phyloP scores from a whole-genome alignment of 768 basidiomycete species.

The Megacollybia marginata region DNA sequence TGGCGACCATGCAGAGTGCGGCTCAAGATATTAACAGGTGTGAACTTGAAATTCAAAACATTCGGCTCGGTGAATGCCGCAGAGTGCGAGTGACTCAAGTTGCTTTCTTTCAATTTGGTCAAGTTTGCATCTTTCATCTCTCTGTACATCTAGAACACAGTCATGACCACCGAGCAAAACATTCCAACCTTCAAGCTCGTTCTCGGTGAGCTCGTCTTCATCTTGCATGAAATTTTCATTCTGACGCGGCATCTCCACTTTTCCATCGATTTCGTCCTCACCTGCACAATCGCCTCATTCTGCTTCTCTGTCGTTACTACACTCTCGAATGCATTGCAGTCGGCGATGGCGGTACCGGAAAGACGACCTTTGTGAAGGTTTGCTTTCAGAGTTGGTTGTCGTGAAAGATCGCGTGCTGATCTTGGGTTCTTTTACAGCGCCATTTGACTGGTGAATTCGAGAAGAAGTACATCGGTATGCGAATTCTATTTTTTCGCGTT shows the following conservation, averaged over 20 bases:
- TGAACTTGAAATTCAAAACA: no score
- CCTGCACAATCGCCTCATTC: slow-evolving; percentile 6
- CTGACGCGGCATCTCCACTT: slow-evolving; percentile 8
- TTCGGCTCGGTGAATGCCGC: no score
- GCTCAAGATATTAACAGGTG: no score
- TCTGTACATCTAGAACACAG: not conserved
- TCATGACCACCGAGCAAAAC: slow-evolving; percentile 32
- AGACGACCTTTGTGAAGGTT: slow-evolving; percentile 98
- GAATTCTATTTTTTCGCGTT: slow-evolving; percentile 7
- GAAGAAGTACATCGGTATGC: slow-evolving; percentile 97
- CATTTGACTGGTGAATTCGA: slow-evolving; percentile 99
- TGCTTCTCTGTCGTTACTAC: slow-evolving; percentile 12
- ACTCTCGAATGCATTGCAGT: slow-evolving; percentile 38
- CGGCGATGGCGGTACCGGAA: slow-evolving; percentile 95
- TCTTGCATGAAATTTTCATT: not conserved
- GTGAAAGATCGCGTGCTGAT: slow-evolving; percentile 54
- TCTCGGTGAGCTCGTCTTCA: slow-evolving; percentile 58
- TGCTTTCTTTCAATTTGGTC: no score
- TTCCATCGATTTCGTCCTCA: slow-evolving; percentile 13
- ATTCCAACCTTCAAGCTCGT: slow-evolving; percentile 98
- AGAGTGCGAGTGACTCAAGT: no score
- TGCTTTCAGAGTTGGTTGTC: slow-evolving; percentile 2
- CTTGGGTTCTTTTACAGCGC: slow-evolving; percentile 46
- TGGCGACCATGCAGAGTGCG: no score
- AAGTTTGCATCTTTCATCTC: slow-evolving; percentile 26